Base-by-base conservation (phyloP, 2,329 filamentous ascomycete genomes). In the Paecilomyces fulvus region DNA sequence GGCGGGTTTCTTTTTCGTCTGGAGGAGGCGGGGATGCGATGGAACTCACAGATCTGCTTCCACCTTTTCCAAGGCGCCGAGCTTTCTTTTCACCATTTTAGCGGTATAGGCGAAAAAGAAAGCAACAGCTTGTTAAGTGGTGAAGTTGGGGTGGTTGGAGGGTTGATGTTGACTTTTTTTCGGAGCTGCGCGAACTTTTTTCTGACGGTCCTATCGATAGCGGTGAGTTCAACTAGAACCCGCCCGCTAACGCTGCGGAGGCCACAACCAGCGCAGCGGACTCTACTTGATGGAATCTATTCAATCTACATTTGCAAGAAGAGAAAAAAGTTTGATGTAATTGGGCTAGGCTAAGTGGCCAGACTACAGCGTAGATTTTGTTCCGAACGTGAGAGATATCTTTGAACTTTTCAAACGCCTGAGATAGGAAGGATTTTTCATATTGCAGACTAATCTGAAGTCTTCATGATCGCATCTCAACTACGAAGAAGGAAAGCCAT, bases 51-150 rank as follows among this genome's bases (percentile, higher is more conserved):
- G 79, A 74, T 95, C 90, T 31, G 91, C 92, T 70, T 96, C 92
- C 64, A 96, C 85, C 81, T 96, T 96, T 77, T 96, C 92, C 73
- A 96, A 85, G 59, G 92, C 92, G 56, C 89, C 90, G 58, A 96
- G 83, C 77, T 94, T 95, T 73, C 91, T 83, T 77, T 96, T 96
- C 58, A 85, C 89, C 85, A 90, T 94, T 31, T 53, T 48, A 48
- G 43, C 55, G 43, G 43, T 30, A 58, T 55, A 50, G 30, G 30
- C 53, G 54, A 58, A 55, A 53, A 56, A 53, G 43, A 25, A 52
- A 52, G 25, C 53, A 57, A 43, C 75, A 94, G 92, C 92, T 80
- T 0, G 89, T 92, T 89, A 89, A 46, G 92, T 86, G 88, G 92
- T 92, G 78, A 92, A 91, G 92, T 1, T 87, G 21, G 81, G 55